Conservation (phyloP, 352 stramenopile species). For the Globisporangium uncinulatum region DNA sequence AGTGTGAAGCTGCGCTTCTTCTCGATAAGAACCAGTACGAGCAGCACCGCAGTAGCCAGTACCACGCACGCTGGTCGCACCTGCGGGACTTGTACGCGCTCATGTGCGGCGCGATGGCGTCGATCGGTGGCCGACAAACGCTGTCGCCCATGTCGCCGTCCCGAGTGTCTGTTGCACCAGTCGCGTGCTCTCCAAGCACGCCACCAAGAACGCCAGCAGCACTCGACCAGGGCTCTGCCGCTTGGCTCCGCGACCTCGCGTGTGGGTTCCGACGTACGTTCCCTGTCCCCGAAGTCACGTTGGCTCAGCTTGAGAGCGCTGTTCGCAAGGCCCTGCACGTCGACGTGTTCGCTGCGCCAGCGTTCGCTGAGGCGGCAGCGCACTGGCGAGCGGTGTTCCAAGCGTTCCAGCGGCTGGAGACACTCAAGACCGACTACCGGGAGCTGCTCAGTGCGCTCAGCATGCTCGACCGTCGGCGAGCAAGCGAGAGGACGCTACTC, state of each 20-base stretch:
- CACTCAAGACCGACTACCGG: slow-evolving; percentile 30
- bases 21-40: slow-evolving; percentile 23
- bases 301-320: slow-evolving; percentile 37
- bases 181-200: background rate
- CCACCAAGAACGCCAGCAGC: background rate
- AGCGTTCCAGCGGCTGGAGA: slow-evolving; percentile 22
- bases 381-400: slow-evolving; percentile 24
- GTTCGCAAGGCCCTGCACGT: slow-evolving; percentile 25
- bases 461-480: slow-evolving; percentile 47
- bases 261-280: slow-evolving; percentile 24
- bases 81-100: slow-evolving; percentile 44
- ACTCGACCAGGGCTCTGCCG: too few species aligned
- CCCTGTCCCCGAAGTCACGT: slow-evolving; percentile 18
- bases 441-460: slow-evolving; percentile 38
- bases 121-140: background rate
- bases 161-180: background rate
- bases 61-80: slow-evolving; percentile 35
- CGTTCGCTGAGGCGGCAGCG: slow-evolving; percentile 9
- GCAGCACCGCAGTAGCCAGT: slow-evolving; percentile 26
- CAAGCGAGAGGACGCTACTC: slow-evolving; percentile 37
- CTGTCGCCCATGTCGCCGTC: slow-evolving; percentile 2
- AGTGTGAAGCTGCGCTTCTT: slow-evolving; percentile 16
- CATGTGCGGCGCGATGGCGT: slow-evolving; percentile 21
- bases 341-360: background rate
- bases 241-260: slow-evolving; percentile 30